Base-by-base conservation (phyloP, 2,329 filamentous ascomycete genomes). In the Ascochyta pisi region DNA sequence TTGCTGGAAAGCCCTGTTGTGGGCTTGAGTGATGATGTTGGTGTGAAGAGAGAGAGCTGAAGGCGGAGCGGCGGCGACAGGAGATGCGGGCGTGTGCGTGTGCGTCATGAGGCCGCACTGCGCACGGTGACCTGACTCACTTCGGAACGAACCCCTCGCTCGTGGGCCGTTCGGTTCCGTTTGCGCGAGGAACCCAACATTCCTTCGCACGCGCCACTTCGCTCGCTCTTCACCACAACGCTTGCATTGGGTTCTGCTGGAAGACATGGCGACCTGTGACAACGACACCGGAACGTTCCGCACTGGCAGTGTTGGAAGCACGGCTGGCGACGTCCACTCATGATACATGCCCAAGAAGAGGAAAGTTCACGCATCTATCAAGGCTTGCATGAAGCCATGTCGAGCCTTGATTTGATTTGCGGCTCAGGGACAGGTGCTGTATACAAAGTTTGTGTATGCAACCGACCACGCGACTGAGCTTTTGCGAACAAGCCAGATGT, bases 111-210 rank as follows among this genome's bases (percentile, higher is more conserved):
- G 33, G 27, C 55, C 55, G 35, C 29, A 42, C 16, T n/a, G 10
- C 27, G 33, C 48, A 52, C 50, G 26, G 45, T 54, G 50, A 42
- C 51, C 39, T 60, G 61, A 57, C 60, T 60, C 55, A 58, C 45
- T 50, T 35, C 33, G 49, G 54, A 50, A 56, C n/a, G 51, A 13
- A 37, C 49, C 34, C 15, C 34, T 19, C 19, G 19, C 15, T n/a
- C 16, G 6, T 24, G 3, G 39, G 24, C 22, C 23, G 23, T 46
- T 19, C 19, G 19, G 42, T 42, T 50, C 47, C 47, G 53, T 37
- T 56, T 50, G 16, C 47, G 29, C 38, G 22, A 37, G 2, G 15
- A 29, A 31, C 4, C 1, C 4, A 15, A 10, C 47, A 50, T 50
- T 45, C 29, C 35, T 34, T 27, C 23, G 6, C 23, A n/a, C 16